These are phyloP conservation scores for Aspergillus sclerotiicarbonarius DNA, from an alignment of 495 filamentous ascomycete genomes.

Conservation along the genomic window DNA sequence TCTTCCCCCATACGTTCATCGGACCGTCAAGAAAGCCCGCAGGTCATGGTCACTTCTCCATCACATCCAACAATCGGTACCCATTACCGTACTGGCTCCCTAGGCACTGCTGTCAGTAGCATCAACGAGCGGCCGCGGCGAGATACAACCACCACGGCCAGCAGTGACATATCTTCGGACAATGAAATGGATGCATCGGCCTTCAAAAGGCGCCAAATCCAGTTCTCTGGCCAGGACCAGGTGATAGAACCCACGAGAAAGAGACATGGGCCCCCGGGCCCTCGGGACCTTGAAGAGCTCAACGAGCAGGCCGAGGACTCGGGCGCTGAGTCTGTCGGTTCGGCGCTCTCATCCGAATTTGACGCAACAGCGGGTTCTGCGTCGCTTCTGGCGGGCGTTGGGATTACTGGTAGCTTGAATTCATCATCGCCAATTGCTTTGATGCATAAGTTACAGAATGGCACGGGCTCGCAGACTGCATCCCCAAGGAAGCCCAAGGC, in stretches of 20 bases:
- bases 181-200: conserved; percentile 74
- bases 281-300: conserved; percentile 39
- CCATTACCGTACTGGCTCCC: conserved; percentile 65
- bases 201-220: conserved; percentile 59
- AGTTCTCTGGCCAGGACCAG: conserved; percentile 50
- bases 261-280: conserved; percentile 59
- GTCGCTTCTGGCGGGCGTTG: conserved; percentile 54
- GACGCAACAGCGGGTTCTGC: conserved; percentile 62
- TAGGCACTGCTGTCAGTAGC: conserved; percentile 63
- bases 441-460: conserved; percentile 44
- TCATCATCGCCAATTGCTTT: conserved; percentile 45
- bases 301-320: conserved; percentile 59
- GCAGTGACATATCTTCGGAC: conserved; percentile 89
- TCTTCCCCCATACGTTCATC: conserved; percentile 77
- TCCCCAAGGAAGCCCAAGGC: conserved; percentile 61
- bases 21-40: conserved; percentile 48
- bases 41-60: conserved; percentile 56
- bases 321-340: conserved; percentile 62
- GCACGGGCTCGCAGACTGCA: conserved; percentile 36
- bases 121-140: conserved; percentile 69
- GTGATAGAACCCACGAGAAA: conserved; percentile 57
- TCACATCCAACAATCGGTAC: conserved; percentile 47
- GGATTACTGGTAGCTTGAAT: conserved; percentile 40
- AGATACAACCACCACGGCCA: conserved; percentile 86
- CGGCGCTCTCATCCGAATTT: conserved; percentile 66